Base-by-base conservation (phyloP, 192 early-diverging fungal genomes). In the Backusella sp. region DNA sequence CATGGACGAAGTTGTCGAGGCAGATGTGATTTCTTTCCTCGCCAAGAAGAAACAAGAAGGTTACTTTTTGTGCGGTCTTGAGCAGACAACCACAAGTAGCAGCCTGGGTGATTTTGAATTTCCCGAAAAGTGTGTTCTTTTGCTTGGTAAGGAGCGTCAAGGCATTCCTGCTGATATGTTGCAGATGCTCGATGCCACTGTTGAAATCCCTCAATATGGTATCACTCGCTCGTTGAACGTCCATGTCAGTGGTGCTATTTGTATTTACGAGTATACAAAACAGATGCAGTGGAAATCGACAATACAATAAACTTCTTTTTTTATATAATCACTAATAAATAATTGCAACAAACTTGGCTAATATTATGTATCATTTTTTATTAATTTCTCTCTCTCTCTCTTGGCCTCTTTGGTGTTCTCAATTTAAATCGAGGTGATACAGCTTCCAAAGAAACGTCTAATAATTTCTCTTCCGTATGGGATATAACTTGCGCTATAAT, bases 401-500 rank as follows among this genome's bases (percentile, higher is more conserved):
- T 53, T 53, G 6, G 17, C n/a, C n/a, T 21, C 17, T 53, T 17
- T 56, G 21, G 19, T 32, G 2, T 28, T 62, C 11, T 6, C 53
- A 59, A 44, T 46, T 28, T 70, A 70, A 28, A 70, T 81, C 15
- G 80, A 81, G 17, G 80, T 77, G 19, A 82, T 71, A 70, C 80
- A 82, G 36, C 41, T 70, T 44, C 80, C 80, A 72, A 82, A 82
- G 70, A 82, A 77, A 65, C 77, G 76, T 41, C 80, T 77, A 68
- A 82, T 82, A 8, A 82, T 75, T 73, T 82, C 80, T 36, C 91
- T 89, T 9, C 94, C 95, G 75, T 94, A 99, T 5, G 97, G 97
- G 82, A 99, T 96, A 83, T 99, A 99, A 77, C 90, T 93, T 11
- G 94, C 90, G 9, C 90, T 91, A 76, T 30, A 73, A 72, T n/a